Percentiles rank a stretch among this genome's conserved stretches.
Evolutionary conservation across 208 protist species (phyloP).

Genomic region (Trypanosoma vivax): DNA sequence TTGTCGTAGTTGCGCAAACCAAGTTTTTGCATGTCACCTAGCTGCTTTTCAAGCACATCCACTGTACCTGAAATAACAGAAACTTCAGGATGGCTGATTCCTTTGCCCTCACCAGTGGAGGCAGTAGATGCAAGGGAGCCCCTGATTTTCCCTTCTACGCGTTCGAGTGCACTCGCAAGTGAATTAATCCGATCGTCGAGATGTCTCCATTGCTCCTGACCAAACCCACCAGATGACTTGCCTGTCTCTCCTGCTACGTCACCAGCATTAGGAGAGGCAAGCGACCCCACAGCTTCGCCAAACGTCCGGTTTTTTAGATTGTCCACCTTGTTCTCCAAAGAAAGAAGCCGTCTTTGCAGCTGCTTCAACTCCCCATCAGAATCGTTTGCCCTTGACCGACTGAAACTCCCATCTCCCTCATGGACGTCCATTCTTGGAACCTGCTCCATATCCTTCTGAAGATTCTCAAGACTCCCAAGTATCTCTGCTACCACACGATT

Average conservation of each 20-base stretch:
- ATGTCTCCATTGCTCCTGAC: conserved; percentile 21
- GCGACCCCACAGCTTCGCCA: too few relatives aligned
- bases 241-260: too few relatives aligned
- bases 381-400: not conserved
- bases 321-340: too few relatives aligned
- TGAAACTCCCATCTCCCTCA: not conserved
- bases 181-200: conserved; percentile 23
- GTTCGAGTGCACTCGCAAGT: conserved; percentile 36
- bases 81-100: conserved; percentile 45
- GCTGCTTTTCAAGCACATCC: conserved; percentile 57
- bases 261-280: too few relatives aligned
- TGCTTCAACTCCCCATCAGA: too few relatives aligned
- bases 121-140: not conserved
- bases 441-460: conserved; percentile 67
- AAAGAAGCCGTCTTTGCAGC: not conserved
- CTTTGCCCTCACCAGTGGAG: conserved; percentile 14
- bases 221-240: not conserved
- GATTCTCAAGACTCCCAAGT: conserved; percentile 67
- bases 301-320: too few relatives aligned
- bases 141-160: conserved; percentile 27
- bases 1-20: conserved; percentile 36
- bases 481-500: conserved; percentile 91
- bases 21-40: conserved; percentile 33
- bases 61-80: conserved; percentile 40
- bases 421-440: conserved; percentile 27